phyloP scores from a whole-genome alignment of 768 basidiomycete species.

The Podaxis sp. region DNA sequence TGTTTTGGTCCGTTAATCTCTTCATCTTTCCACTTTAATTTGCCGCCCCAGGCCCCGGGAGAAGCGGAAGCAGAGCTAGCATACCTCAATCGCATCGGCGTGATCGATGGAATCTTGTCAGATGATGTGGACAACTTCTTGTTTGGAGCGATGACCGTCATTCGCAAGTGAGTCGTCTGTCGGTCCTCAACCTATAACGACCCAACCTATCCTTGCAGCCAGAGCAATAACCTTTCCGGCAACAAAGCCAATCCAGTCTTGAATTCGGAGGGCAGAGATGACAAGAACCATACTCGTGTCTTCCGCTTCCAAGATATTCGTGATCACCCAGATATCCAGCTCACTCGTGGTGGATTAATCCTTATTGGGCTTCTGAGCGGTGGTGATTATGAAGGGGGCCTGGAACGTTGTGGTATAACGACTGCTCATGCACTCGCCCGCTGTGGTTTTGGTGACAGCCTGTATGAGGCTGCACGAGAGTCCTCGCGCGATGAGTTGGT shows the following conservation, averaged over 20 bases:
- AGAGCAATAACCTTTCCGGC: constrained; percentile 71
- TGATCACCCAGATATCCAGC: constrained; percentile 37
- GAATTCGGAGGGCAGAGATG: constrained; percentile 67
- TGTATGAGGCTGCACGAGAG: constrained; percentile 58
- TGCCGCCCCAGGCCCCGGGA: constrained; percentile 70
- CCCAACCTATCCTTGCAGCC: constrained; percentile 36
- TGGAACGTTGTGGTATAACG: constrained; percentile 64
- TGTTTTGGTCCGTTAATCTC: background rate
- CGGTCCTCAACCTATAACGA: background rate
- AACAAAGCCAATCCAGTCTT: constrained; percentile 63
- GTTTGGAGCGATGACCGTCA: constrained; percentile 81
- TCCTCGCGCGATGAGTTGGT: constrained; percentile 44
- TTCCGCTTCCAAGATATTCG: constrained; percentile 42
- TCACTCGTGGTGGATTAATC: constrained; percentile 74
- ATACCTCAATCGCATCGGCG: constrained; percentile 74
- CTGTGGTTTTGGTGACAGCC: constrained; percentile 76
- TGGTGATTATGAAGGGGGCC: constrained; percentile 82
- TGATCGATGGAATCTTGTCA: constrained; percentile 86
- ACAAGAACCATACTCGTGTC: constrained; percentile 66
- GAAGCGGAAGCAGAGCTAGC: constrained; percentile 96
- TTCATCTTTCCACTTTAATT: constrained; percentile 21
- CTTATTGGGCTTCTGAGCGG: constrained; percentile 86
- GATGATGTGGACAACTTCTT: constrained; percentile 94
- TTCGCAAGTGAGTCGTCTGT: constrained; percentile 72
- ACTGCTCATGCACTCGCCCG: constrained; percentile 79